Base-by-base conservation (phyloP, 192 early-diverging fungal species). In the Coemansia sp. region DNA sequence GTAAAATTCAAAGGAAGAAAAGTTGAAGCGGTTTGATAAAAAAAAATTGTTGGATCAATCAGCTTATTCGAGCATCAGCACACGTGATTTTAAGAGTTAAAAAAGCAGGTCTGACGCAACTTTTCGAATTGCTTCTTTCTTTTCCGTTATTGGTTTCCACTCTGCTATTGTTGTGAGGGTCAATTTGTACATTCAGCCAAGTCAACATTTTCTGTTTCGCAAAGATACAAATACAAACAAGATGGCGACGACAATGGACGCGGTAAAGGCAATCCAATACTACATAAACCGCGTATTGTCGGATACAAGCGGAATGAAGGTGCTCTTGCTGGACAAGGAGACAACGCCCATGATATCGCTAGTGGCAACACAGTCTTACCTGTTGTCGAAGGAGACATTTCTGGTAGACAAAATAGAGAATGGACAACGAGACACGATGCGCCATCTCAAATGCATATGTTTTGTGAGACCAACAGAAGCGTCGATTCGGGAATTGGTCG, bases 271-370 rank as follows among this genome's bases (percentile, higher is more conserved):
- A 11, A 79, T 88, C 11, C 91, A 98, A 85, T 86, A 85, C 69
- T 99, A 99, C 83, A 86, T 93, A 50, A 88, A 89, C 67, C 96
- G 95, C 77, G 96, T 99, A 89, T 84, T 94, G 59, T 65, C 79
- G 29, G 95, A 97, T 50, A 91, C 92, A 20, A 74, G 87, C 54
- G 96, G 96, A n/a, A 98, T 99, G 95, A 99, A 99, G 76, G 94
- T 98, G 45, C 84, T 99, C 17, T 83, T 98, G 38, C 84, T 99
- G 38, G 97, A 99, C 78, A 73, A 76, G 25, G 92, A 97, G 64
- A 99, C 97, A 89, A 98, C 96, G 9, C 88, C 95, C 20, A 95
- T 97, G 67, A 89, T 97, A 42, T 98, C 96, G 22, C 86, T 93
- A 54, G 92, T 96, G 17, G 85, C 90, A 40, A 98, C 97, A 0